These are phyloP conservation scores for Geotrichum citri-aurantii DNA, from an alignment of 1,139 yeast species.

Conservation along the genomic window DNA sequence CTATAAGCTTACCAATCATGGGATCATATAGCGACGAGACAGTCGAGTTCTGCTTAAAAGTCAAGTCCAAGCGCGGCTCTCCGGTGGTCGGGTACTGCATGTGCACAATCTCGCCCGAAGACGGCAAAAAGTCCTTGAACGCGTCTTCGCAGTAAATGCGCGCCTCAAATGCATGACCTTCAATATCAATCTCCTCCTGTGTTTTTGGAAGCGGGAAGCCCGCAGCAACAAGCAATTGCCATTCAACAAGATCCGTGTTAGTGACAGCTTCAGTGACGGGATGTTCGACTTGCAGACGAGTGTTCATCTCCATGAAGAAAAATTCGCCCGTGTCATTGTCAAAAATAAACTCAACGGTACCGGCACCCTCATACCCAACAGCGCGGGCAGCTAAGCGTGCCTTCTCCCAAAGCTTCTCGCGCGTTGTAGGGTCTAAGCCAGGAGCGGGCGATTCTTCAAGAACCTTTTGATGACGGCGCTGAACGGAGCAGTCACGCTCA, in stretches of 20 bases:
- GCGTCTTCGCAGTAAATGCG: conserved; percentile 37
- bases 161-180: conserved; percentile 36
- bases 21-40: conserved; percentile 36
- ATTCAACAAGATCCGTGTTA: conserved; percentile 88
- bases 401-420: conserved; percentile 53
- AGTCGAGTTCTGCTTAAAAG: conserved; percentile 30
- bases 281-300: conserved; percentile 59
- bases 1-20: conserved; percentile 37
- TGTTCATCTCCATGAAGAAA: conserved; percentile 58
- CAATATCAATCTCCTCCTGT: conserved; percentile 31
- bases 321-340: conserved; percentile 53
- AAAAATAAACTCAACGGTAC: conserved; percentile 58
- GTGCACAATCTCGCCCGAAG: conserved; percentile 33
- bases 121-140: conserved; percentile 33
- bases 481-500: conserved; percentile 47
- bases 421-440: conserved; percentile 45
- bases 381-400: conserved; percentile 52
- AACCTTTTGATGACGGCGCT: conserved; percentile 48
- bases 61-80: conserved; percentile 31
- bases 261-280: conserved; percentile 77
- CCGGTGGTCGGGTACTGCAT: conserved; percentile 29
- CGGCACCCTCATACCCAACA: conserved; percentile 56
- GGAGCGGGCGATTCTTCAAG: conserved; percentile 50
- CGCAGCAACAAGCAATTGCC: conserved; percentile 90
- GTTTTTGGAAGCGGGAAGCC: conserved; percentile 44